Evolutionary conservation across 1,284 basidiomycete species (phyloP).

Genomic region (Trametes hirsuta): DNA sequence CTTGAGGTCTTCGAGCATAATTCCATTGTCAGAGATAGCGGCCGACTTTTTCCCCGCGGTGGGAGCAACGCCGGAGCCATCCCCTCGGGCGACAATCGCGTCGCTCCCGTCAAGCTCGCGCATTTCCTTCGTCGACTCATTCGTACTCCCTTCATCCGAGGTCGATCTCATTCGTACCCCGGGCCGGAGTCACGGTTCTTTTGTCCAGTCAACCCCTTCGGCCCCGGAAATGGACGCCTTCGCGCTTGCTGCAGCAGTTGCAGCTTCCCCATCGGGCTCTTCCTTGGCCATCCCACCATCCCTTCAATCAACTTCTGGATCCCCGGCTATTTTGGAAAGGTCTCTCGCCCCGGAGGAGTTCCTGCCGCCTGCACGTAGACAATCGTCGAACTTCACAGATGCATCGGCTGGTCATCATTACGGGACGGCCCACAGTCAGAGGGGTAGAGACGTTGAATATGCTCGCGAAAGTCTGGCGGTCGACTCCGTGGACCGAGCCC

Average conservation of each 20-base stretch:
- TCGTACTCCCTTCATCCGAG: conserved; percentile 27
- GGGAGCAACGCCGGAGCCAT: conserved; percentile 5
- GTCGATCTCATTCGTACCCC: conserved; percentile 8
- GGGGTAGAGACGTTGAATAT: background rate
- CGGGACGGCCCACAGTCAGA: background rate
- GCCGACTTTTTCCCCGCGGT: conserved; percentile 21
- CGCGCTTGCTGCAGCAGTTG: conserved; percentile 28
- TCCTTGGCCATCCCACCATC: conserved; percentile 32
- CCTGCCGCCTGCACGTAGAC: conserved; percentile 1
- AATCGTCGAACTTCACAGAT: conserved; percentile 1
- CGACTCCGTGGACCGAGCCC: conserved; percentile 1
- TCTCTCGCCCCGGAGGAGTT: background rate
- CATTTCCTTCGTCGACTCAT: conserved; percentile 29
- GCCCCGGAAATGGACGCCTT: conserved; percentile 36
- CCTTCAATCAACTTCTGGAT: conserved; percentile 20
- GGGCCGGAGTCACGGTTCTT: background rate
- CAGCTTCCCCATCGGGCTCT: conserved; percentile 22
- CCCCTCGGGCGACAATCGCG: background rate
- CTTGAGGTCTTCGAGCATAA: background rate
- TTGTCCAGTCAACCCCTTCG: conserved; percentile 10
- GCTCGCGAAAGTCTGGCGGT: background rate
- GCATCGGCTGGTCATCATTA: conserved; percentile 9
- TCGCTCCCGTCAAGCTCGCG: conserved; percentile 7
- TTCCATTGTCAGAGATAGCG: conserved; percentile 5
- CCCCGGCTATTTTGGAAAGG: background rate